Conservation (phyloP, 2,329 filamentous ascomycete genomes). For the Alternaria viburni region DNA sequence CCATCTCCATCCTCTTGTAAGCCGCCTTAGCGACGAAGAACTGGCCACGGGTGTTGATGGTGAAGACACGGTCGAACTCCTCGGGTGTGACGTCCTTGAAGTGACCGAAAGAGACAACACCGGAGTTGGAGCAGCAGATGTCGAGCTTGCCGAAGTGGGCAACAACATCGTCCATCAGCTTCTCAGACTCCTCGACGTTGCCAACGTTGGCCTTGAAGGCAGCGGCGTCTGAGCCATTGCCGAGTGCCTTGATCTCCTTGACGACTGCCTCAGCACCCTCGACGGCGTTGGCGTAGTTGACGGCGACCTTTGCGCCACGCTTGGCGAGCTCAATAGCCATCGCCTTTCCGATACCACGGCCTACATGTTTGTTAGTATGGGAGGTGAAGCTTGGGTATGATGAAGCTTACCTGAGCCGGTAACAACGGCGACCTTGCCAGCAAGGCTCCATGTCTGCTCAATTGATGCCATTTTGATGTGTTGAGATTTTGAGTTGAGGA, state of each 20-base stretch:
- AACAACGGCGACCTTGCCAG: slow-evolving; percentile 62
- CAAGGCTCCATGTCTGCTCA: slow-evolving; percentile 57
- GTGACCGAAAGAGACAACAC: slow-evolving; percentile 61
- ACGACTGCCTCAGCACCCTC: slow-evolving; percentile 71
- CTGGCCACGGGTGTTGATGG: slow-evolving; percentile 67
- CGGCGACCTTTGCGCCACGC: slow-evolving; percentile 69
- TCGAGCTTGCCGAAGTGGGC: slow-evolving; percentile 70
- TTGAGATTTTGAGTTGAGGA: slow-evolving; percentile 6
- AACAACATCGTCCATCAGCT: slow-evolving; percentile 68
- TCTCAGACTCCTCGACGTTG: slow-evolving; percentile 66
- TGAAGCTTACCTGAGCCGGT: slow-evolving; percentile 56
- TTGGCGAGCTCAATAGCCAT: slow-evolving; percentile 71
- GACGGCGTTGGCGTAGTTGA: slow-evolving; percentile 71
- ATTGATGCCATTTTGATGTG: slow-evolving; percentile 47
- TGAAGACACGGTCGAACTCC: slow-evolving; percentile 65
- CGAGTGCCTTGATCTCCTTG: slow-evolving; percentile 66
- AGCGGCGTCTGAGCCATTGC: slow-evolving; percentile 65
- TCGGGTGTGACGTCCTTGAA: slow-evolving; percentile 61
- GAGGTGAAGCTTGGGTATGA: background rate
- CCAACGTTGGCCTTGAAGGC: slow-evolving; percentile 73
- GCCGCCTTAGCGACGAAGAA: slow-evolving; percentile 67
- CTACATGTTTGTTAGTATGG: slow-evolving; percentile 43
- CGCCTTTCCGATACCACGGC: slow-evolving; percentile 70
- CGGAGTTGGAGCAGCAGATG: slow-evolving; percentile 74
- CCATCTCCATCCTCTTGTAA: slow-evolving; percentile 60